Evolutionary conservation across 352 stramenopile genomes (phyloP), one percentile per base, ranked within the genome.

Genomic region (Phytophthora multivora): DNA sequence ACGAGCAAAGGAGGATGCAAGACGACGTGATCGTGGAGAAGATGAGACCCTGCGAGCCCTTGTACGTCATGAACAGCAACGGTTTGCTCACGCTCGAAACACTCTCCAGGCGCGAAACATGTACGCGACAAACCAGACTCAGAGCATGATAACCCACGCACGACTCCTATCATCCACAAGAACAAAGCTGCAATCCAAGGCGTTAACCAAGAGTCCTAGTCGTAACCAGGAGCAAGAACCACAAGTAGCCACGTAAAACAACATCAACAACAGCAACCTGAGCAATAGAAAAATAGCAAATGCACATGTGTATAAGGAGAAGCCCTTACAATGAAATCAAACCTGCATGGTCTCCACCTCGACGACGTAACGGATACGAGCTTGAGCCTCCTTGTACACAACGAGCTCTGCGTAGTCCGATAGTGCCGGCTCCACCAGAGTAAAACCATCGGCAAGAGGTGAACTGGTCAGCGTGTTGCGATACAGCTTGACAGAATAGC

Each of bases 341-440:
- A 31, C 26, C 30, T 56, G 59, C 48, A 71, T 48, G 1, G 51
- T 72, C 39, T 89, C 79, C 19, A 94, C 73, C 59, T 94, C 83
- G 15, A 94, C 81, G 5, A 94, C 63, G 63, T 94, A 94, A 2
- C 82, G 79, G 31, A 94, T 88, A 18, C 77, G 78, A 10, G 75
- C 82, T 41, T 90, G 85, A 6, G 67, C 69, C 55, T 91, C 79
- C 38, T 94, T 76, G 78, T 88, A 91, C 56, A 94, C 85, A 31
- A 92, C 85, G 9, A 85, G 66, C 49, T 94, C 85, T 15, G 83
- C 79, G 66, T 90, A 80, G 15, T 75, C 30, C 4, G 39, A 59
- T n/a, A 73, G 38, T 11, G 57, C 50, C 3, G 52, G 47, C 16
- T 66, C 59, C 12, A 68, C 54, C 23, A 73, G 31, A 2, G 42